phyloP scores from a whole-genome alignment of 2,329 filamentous ascomycete species.

The Alternaria dauci region DNA sequence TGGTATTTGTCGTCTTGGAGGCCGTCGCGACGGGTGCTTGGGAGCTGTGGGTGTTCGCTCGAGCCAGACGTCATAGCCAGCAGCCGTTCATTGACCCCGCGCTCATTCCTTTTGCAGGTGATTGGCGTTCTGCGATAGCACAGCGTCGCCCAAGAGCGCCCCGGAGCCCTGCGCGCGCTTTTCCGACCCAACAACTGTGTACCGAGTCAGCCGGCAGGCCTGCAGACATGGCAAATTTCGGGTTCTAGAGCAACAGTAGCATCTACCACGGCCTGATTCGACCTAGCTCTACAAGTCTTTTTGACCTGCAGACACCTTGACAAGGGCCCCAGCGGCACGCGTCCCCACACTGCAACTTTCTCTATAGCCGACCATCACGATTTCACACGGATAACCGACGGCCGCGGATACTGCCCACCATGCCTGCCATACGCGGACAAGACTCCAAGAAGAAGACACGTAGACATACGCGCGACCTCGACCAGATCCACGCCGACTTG shows the following conservation, averaged over 20 bases:
- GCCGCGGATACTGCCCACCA: constrained; percentile 45
- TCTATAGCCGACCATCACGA: constrained; percentile 34
- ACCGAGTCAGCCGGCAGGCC: constrained; percentile 26
- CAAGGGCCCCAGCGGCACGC: constrained; percentile 12
- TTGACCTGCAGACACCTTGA: constrained; percentile 38
- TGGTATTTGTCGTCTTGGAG: background rate
- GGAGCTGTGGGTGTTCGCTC: constrained; percentile 7
- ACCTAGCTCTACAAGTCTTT: constrained; percentile 30
- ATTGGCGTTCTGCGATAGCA: constrained; percentile 8
- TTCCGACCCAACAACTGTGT: constrained; percentile 21
- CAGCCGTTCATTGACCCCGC: constrained; percentile 14
- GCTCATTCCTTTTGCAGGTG: constrained; percentile 10
- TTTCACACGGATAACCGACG: constrained; percentile 36
- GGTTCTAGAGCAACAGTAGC: constrained; percentile 9
- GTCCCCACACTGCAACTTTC: constrained; percentile 32
- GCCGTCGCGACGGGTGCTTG: background rate
- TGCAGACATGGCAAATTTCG: constrained; percentile 32
- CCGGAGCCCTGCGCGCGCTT: constrained; percentile 5
- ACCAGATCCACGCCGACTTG: constrained; percentile 89
- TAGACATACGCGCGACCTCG: constrained; percentile 75
- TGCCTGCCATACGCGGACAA: constrained; percentile 61
- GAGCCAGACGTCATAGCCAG: constrained; percentile 18
- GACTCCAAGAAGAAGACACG: constrained; percentile 60
- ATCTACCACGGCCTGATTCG: constrained; percentile 10
- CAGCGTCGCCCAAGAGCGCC: background rate